These are phyloP conservation scores for Xerocomus spinulosus DNA, from an alignment of 768 basidiomycete genomes.

Conservation along the genomic window DNA sequence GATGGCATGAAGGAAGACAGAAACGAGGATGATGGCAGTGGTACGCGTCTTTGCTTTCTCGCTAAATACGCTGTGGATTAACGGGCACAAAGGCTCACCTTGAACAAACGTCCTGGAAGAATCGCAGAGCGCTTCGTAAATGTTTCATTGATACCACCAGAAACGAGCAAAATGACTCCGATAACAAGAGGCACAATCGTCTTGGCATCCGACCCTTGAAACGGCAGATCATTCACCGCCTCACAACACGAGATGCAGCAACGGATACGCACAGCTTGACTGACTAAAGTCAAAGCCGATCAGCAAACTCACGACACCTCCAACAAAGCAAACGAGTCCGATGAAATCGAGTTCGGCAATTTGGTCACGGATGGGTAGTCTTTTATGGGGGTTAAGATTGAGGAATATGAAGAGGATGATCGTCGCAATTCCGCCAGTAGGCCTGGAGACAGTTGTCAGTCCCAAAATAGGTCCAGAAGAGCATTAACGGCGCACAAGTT, in stretches of 20 bases:
- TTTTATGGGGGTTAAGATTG: conserved; percentile 71
- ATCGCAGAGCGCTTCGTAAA: conserved; percentile 65
- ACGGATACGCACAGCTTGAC: conserved; percentile 48
- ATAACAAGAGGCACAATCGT: conserved; percentile 62
- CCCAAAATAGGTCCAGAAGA: neutral
- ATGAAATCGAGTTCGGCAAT: conserved; percentile 66
- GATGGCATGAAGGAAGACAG: conserved; percentile 58
- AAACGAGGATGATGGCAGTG: conserved; percentile 54
- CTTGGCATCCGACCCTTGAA: conserved; percentile 50
- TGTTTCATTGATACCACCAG: conserved; percentile 53
- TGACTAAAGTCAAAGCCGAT: conserved; percentile 73
- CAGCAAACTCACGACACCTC: conserved; percentile 62
- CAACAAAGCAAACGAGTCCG: conserved; percentile 59
- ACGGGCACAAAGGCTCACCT: conserved; percentile 33
- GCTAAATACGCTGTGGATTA: neutral
- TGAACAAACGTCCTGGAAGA: conserved; percentile 70
- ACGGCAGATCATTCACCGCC: neutral
- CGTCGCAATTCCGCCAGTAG: conserved; percentile 66
- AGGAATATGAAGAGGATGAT: conserved; percentile 66
- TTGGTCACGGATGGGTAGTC: conserved; percentile 54
- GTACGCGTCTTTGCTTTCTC: conserved; percentile 57
- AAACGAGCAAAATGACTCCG: conserved; percentile 50
- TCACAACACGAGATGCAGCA: neutral
- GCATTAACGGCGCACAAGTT: conserved; percentile 49
- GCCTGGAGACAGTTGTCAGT: conserved; percentile 37